Base-by-base conservation (phyloP, 805 yeast species). In the Zygosaccharomyces kombuchaensis region DNA sequence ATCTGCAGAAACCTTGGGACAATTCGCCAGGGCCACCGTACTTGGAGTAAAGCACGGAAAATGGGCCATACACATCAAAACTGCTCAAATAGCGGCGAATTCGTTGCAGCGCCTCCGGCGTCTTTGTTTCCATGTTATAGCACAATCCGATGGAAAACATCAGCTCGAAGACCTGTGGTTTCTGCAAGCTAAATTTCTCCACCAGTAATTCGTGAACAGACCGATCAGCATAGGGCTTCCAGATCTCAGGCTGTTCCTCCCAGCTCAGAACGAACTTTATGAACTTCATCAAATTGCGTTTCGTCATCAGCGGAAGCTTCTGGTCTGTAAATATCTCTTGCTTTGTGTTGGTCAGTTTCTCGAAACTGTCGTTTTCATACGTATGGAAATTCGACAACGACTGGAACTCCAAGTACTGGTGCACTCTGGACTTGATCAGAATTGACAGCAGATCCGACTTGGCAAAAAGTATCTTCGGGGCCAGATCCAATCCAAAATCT, bases 11-110 rank as follows among this genome's bases (percentile, higher is more conserved):
- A 1, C 97, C 99, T 69, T 91, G 99, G 12, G 96, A 82, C 22
- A 91, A 72, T 67, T 91, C 99, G 43, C 98, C 96, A 0, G 96
- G 90, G 2, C 96, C 95, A 46, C 98, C 99, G 68, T 82, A 91
- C 71, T 88, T 91, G 41, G 95, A 85, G 57, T 83, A 83, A 71
- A 91, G 74, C 9, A 87, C 95, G 2, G 99, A 97, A 74, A 93
- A 91, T 52, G 81, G 84, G 10, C 99, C 99, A 65, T 90, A 93
- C 3, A 90, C 87, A 56, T 90, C 96, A 61, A 87, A 83, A 13
- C 96, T 86, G 7, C 80, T 71, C 50, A 93, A 70, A 61, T 88
- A 93, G 45, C 97, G 76, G 63, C 86, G 82, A 47, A 91, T 88
- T 53, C 93, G 77, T 12, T 84, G 76, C 35, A 93, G 66, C 1